Percentiles rank a stretch among this genome's conserved stretches.
Conservation (phyloP, 2,329 filamentous ascomycete species). For the Colletotrichum cordylinicola region DNA sequence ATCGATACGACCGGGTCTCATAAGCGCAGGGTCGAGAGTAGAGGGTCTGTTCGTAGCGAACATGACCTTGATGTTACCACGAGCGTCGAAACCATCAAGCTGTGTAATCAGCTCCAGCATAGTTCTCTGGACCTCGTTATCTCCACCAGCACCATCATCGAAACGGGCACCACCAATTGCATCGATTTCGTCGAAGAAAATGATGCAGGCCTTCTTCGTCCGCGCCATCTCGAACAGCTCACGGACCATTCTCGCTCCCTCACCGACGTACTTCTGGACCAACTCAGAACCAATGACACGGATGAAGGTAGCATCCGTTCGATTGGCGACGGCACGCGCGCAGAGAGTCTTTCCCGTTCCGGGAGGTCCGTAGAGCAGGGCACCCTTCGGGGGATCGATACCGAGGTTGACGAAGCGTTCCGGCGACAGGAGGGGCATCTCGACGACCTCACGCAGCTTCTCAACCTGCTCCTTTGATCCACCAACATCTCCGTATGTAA, state of each 20-base stretch:
- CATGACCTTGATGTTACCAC: conserved; percentile 99
- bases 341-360: conserved; percentile 99
- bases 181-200: conserved; percentile 99
- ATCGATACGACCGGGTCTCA: conserved; percentile 97
- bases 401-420: conserved; percentile 98
- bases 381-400: conserved; percentile 98
- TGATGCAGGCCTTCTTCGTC: conserved; percentile 99
- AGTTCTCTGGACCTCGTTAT: conserved; percentile 97
- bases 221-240: conserved; percentile 99
- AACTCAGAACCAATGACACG: conserved; percentile 97
- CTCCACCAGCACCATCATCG: conserved; percentile 93
- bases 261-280: conserved; percentile 98
- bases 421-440: conserved; percentile 95
- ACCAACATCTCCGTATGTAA: conserved; percentile 98
- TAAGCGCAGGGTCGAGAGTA: conserved; percentile 93
- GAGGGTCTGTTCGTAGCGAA: conserved; percentile 97
- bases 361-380: conserved; percentile 92
- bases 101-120: conserved; percentile 99
- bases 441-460: conserved; percentile 97
- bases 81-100: conserved; percentile 92
- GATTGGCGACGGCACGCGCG: conserved; percentile 94
- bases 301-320: conserved; percentile 98
- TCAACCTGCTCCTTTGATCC: conserved; percentile 99
- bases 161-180: conserved; percentile 95
- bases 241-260: conserved; percentile 97